A percentile compares a stretch with the other conserved stretches of the same genome.
Evolutionary conservation across 1,284 basidiomycete genomes (phyloP).

Genomic region (Chalciporus piperatoides): DNA sequence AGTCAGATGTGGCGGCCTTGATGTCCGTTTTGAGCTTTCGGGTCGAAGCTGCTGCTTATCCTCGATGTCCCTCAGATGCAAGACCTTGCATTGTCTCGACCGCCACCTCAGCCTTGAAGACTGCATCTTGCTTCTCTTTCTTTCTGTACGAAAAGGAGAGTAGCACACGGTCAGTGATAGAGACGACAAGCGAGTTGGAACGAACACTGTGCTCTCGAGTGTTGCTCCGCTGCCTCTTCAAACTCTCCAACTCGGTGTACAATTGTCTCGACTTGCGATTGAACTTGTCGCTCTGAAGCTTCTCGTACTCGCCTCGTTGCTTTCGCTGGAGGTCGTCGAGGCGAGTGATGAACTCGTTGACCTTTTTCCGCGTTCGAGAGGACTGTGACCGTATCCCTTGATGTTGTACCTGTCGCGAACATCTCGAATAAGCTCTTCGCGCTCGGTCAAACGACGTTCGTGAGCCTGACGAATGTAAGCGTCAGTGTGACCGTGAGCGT

Average conservation of each 20-base stretch:
- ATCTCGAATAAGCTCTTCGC: constrained; percentile 73
- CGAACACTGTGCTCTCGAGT: constrained; percentile 64
- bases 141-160: constrained; percentile 36
- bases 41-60: constrained; percentile 60
- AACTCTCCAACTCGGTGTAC: constrained; percentile 49
- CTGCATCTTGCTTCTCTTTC: constrained; percentile 50
- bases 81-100: constrained; percentile 57
- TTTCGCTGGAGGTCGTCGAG: constrained; percentile 57
- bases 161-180: constrained; percentile 5
- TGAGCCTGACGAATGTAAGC: constrained; percentile 54
- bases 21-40: constrained; percentile 59
- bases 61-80: constrained; percentile 63
- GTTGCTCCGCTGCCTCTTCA: constrained; percentile 50
- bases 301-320: constrained; percentile 55
- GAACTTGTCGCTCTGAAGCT: constrained; percentile 64
- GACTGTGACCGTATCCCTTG: constrained; percentile 66
- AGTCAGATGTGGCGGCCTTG: constrained; percentile 54
- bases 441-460: constrained; percentile 65
- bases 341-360: constrained; percentile 65
- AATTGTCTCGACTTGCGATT: constrained; percentile 50
- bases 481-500: neutral
- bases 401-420: constrained; percentile 69
- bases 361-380: constrained; percentile 63
- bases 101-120: constrained; percentile 49
- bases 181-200: neutral